A percentile compares a stretch with the other conserved stretches of the same genome.
Conservation (phyloP, 1,284 basidiomycete species). For the Ceratorhiza oryzae-sativae region DNA sequence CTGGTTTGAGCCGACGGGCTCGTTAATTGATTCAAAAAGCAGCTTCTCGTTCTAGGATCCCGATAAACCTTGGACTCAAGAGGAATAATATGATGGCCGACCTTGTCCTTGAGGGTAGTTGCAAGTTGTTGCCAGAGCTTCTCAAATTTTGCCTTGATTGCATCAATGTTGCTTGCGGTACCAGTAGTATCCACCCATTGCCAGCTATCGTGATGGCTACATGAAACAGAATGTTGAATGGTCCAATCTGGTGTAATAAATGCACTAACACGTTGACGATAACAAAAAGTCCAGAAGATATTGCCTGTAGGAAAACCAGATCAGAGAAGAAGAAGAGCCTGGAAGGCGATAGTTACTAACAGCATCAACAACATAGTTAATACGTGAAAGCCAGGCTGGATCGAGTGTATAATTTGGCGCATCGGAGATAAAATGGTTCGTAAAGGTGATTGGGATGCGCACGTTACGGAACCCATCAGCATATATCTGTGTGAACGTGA, state of each 20-base stretch:
- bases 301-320: not conserved
- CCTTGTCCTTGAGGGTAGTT: conserved; percentile 36
- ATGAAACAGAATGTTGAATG: not conserved
- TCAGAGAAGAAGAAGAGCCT: not conserved
- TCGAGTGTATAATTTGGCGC: conserved; percentile 37
- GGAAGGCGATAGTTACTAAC: conserved; percentile 2
- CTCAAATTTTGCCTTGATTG: conserved; percentile 39
- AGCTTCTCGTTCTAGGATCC: conserved; percentile 28
- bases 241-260: not conserved
- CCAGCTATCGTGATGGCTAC: conserved; percentile 41
- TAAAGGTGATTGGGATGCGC: conserved; percentile 40
- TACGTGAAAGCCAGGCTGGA: conserved; percentile 38
- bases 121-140: conserved; percentile 38
- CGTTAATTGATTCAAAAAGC: conserved; percentile 40
- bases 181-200: conserved; percentile 38
- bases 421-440: conserved; percentile 28
- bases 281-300: not conserved
- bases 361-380: conserved; percentile 39
- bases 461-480: conserved; percentile 36
- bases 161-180: conserved; percentile 3
- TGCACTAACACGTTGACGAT: conserved; percentile 23
- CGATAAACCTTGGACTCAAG: not conserved
- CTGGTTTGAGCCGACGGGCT: conserved; percentile 35
- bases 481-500: conserved; percentile 21
- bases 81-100: not conserved